Conservation (phyloP, 2,329 filamentous ascomycete genomes). For the Endothia cerciana region DNA sequence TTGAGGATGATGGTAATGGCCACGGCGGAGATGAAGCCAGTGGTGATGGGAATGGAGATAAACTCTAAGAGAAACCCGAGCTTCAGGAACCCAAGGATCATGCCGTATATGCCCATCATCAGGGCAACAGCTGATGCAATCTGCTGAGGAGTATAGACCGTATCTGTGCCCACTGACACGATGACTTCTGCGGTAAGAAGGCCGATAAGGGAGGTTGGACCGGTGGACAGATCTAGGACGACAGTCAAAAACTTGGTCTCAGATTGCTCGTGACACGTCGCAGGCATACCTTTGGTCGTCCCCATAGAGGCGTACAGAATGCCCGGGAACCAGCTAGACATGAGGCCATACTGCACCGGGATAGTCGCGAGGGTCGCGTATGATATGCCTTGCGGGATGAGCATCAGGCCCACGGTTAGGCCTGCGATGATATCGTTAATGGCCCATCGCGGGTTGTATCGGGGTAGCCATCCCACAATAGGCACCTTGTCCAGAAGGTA, state of each 20-base stretch:
- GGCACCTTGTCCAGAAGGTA: constrained; percentile 66
- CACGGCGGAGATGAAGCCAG: constrained; percentile 68
- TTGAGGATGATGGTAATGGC: constrained; percentile 68
- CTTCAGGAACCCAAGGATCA: constrained; percentile 63
- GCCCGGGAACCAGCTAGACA: constrained; percentile 63
- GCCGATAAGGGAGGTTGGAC: constrained; percentile 67
- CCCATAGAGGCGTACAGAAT: constrained; percentile 63
- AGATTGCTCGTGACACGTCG: constrained; percentile 4
- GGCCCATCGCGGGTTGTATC: constrained; percentile 64
- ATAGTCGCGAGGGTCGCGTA: constrained; percentile 67
- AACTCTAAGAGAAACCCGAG: constrained; percentile 69
- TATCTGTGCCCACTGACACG: constrained; percentile 51
- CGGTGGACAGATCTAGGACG: constrained; percentile 60
- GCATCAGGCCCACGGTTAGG: constrained; percentile 61
- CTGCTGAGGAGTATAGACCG: constrained; percentile 51
- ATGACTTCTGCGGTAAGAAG: constrained; percentile 66
- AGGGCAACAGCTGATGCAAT: constrained; percentile 66
- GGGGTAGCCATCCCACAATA: constrained; percentile 65
- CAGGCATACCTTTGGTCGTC: constrained; percentile 58
- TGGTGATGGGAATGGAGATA: constrained; percentile 66
- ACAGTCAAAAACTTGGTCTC: not conserved
- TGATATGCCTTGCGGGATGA: constrained; percentile 65
- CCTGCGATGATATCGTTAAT: constrained; percentile 65
- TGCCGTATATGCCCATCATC: constrained; percentile 64
- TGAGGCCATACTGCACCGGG: constrained; percentile 62